phyloP scores from a whole-genome alignment of 108 stramenopile genomes.

The Discostella pseudostelligera region DNA sequence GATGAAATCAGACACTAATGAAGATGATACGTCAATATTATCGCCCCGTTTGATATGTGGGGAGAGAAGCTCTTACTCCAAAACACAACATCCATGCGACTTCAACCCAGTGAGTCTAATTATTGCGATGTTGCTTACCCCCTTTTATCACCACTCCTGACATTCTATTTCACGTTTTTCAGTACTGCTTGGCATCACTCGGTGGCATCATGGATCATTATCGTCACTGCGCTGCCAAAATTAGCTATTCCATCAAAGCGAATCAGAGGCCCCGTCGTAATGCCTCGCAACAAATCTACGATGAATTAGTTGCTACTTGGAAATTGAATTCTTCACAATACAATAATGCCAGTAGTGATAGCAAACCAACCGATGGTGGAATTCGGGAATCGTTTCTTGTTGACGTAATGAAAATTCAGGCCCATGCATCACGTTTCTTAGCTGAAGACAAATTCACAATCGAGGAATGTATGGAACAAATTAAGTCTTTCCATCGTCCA shows the following conservation, averaged over 20 bases:
- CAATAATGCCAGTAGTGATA: neutral
- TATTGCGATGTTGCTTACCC: too few relatives aligned
- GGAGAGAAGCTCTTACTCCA: conserved; percentile 1
- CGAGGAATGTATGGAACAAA: neutral
- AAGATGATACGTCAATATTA: neutral
- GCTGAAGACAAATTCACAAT: neutral
- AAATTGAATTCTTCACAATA: neutral
- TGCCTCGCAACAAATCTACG: conserved; percentile 1
- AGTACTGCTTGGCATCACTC: conserved; percentile 65
- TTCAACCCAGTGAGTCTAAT: conserved; percentile 28
- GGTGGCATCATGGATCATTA: conserved; percentile 75
- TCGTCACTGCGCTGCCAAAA: conserved; percentile 25
- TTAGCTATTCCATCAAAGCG: conserved; percentile 11
- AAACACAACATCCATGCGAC: conserved; percentile 16
- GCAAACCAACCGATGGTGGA: neutral
- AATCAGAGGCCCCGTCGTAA: neutral
- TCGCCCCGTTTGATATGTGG: conserved; percentile 15
- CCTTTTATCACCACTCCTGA: too few relatives aligned
- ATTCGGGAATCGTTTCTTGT: neutral
- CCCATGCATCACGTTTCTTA: neutral
- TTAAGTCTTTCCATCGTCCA: conserved; percentile 7
- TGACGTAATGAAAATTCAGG: neutral
- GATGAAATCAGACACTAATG: neutral
- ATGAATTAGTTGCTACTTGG: neutral
- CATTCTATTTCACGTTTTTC: too few relatives aligned